These are phyloP conservation scores for Trichoderma asperellum DNA, from an alignment of 2,329 filamentous ascomycete species.

Conservation along the genomic window DNA sequence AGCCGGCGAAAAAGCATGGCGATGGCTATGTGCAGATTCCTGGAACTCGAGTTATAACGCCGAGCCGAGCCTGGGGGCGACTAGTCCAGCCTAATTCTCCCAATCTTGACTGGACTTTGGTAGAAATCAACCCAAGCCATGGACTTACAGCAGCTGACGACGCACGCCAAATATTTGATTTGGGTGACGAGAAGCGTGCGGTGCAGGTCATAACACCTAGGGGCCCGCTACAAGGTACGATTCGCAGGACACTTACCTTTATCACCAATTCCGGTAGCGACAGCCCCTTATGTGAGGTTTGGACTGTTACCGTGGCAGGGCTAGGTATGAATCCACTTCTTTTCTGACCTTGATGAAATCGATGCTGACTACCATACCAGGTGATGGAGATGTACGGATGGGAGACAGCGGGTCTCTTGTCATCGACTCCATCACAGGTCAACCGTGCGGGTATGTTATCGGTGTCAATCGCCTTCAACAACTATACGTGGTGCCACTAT, in stretches of 20 bases:
- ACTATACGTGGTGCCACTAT: neutral
- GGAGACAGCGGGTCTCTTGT: slow-evolving; percentile 7
- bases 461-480: neutral
- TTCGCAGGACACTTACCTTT: neutral
- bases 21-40: neutral
- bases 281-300: neutral
- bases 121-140: neutral
- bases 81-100: neutral
- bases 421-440: neutral
- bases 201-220: neutral
- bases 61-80: neutral
- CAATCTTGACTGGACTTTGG: slow-evolving; percentile 2
- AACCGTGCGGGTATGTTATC: neutral
- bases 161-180: neutral
- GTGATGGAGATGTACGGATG: neutral
- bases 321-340: neutral
- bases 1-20: neutral
- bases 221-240: neutral
- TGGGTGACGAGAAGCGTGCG: neutral
- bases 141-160: neutral
- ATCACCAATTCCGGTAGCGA: neutral
- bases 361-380: neutral
- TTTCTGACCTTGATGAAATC: neutral
- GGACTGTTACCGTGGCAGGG: neutral
- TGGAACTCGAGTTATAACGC: neutral